Base-by-base conservation (phyloP, 805 yeast genomes). In the Kodamaea neixiangensis region DNA sequence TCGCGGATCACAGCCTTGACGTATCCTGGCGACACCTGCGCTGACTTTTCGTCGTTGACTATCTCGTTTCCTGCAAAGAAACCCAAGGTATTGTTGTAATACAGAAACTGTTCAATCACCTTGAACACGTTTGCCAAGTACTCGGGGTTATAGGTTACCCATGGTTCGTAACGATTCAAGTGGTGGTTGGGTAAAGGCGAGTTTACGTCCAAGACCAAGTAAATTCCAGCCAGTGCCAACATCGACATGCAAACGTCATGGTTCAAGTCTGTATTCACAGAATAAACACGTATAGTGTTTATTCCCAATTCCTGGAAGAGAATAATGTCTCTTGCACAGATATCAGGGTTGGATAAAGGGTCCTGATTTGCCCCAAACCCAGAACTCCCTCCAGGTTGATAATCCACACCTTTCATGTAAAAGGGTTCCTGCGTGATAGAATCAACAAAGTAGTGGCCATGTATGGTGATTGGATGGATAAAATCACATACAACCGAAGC, bases 301-400 rank as follows among this genome's bases (percentile, higher is more conserved):
- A 93, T 81, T 3, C 96, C 96, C 50, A 93, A 77, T 46, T 85
- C 81, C 69, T 92, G 97, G 65, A 93, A 88, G 21, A 91, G 71
- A 13, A 77, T 73, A 17, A 89, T 82, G 65, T 93, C 98, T 58
- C 97, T 79, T 3, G 92, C 86, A 72, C 98, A 93, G 15, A 68
- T 61, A 10, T 77, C 69, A 3, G 83, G 77, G 60, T 89, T 86
- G 1, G 96, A 86, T 40, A 93, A 73, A 0, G 97, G 97, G 63
- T 93, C 98, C 7, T 58, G 64, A 5, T 60, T 54, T 2, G 61
- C 67, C n/a, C 72, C 72, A 19, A 83, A 84, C 0, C 85, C 92
- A 0, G 96, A 85, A 0, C 96, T 85, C 0, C 97, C 98, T 7
- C 97, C 97, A 0, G 97, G 97, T 63, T 93, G 97, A 64, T 92